Percentiles rank a stretch among this genome's conserved stretches.
Conservation (phyloP, 2,329 filamentous ascomycete species). For the Apiospora sp. region DNA sequence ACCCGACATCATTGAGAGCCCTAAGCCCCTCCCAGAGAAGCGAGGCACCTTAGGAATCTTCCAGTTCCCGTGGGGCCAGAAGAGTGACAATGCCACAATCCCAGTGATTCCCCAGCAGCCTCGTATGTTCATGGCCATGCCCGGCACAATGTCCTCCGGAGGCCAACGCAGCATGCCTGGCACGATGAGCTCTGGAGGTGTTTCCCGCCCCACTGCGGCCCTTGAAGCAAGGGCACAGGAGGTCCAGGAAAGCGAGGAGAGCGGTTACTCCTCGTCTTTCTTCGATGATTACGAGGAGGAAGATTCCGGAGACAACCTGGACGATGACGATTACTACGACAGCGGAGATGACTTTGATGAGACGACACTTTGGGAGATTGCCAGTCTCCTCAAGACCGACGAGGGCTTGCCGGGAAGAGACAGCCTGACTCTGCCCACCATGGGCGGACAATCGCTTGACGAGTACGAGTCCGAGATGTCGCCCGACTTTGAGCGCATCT, state of each 20-base stretch:
- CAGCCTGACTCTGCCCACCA: constrained; percentile 50
- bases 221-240: constrained; percentile 46
- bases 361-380: constrained; percentile 70
- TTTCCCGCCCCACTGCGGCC: constrained; percentile 32
- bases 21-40: constrained; percentile 64
- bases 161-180: constrained; percentile 37
- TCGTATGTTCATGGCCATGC: constrained; percentile 54
- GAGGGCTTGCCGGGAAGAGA: constrained; percentile 56
- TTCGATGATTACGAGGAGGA: constrained; percentile 65
- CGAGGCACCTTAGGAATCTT: constrained; percentile 69
- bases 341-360: constrained; percentile 64
- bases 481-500: constrained; percentile 41
- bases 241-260: constrained; percentile 39
- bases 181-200: constrained; percentile 14
- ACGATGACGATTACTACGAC: constrained; percentile 46
- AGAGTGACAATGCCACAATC: constrained; percentile 60
- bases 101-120: constrained; percentile 37
- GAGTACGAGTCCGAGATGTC: constrained; percentile 45
- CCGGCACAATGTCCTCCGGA: constrained; percentile 59
- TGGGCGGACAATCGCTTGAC: constrained; percentile 39
- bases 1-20: constrained; percentile 61
- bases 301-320: constrained; percentile 46
- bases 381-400: constrained; percentile 62
- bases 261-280: constrained; percentile 49
- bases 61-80: constrained; percentile 72